Evolutionary conservation across 129 eudicot species (phyloP), one percentile per base, ranked within the genome.

Genomic region (Deinandra increscens): DNA sequence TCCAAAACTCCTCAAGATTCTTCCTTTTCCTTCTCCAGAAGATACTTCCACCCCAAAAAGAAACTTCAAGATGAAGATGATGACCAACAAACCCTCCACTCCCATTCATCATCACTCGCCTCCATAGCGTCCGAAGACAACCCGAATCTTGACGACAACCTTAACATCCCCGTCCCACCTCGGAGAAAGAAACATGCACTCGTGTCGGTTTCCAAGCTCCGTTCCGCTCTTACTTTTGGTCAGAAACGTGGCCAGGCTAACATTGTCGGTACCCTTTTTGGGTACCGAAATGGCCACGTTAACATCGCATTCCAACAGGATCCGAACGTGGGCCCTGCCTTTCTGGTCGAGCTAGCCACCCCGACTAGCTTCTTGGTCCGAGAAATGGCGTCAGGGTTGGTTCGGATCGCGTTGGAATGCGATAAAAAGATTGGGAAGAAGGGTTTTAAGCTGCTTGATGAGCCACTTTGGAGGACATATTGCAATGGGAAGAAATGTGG

Each of bases 301-400:
- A 87, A 82, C 37, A 63, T 92, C 15, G 87, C 96, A 3, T 86
- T 92, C 58, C 98, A 92, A 54, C 87, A 86, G 38, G 89, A 92
- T 66, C 82, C 84, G 3, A 92, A 84, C 48, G 61, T 66, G 59
- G 50, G 75, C 26, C 96, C 98, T 12, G 87, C 95, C 0, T 88
- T 92, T 61, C 67, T 88, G 9, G 88, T 92, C 2, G 87, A 92
- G 69, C 71, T 92, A 10, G 88, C 98, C 4, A 92, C 89, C 0
- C 96, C 91, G 3, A 92, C 98, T 1, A 88, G 95, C 78, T 82
- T 82, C 48, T 77, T 92, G 3, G 95, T 92, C 4, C 79, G 80
- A 31, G 98, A 92, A 79, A 88, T 92, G 98, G 98, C 98, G 3
- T 88, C 96, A 0, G 96, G 98, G 67, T 18, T 81, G 64, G 98